A percentile compares a stretch with the other conserved stretches of the same genome.
Conservation (phyloP, 306 rosid species). For the Fragaria nilgerrensis region DNA sequence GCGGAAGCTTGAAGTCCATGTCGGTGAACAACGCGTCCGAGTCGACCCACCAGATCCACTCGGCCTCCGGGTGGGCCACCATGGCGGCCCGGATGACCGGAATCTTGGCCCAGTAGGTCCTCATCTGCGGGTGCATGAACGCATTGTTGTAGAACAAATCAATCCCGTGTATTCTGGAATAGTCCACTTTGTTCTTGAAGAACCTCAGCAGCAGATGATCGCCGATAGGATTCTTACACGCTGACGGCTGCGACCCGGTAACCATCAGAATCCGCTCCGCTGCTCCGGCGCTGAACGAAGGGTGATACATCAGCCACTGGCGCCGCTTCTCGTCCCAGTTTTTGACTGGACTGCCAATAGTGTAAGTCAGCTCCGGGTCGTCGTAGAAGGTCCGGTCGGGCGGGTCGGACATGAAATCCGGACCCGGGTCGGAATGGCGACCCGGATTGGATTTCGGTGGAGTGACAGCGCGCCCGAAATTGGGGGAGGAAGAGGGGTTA, state of each 20-base stretch:
- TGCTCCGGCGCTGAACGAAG: slow-evolving; percentile 42
- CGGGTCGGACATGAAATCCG: slow-evolving; percentile 39
- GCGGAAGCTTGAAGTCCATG: slow-evolving; percentile 74
- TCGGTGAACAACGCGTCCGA: slow-evolving; percentile 87
- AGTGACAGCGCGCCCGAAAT: not conserved
- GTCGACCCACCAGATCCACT: slow-evolving; percentile 99
- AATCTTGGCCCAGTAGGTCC: slow-evolving; percentile 72
- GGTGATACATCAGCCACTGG: slow-evolving; percentile 61
- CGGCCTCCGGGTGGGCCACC: slow-evolving; percentile 91
- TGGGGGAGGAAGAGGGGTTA: slow-evolving; percentile 18
- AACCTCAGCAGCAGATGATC: slow-evolving; percentile 60
- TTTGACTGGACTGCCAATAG: slow-evolving; percentile 43
- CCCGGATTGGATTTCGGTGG: not conserved
- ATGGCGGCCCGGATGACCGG: slow-evolving; percentile 73
- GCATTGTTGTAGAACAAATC: slow-evolving; percentile 74
- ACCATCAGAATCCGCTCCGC: slow-evolving; percentile 36
- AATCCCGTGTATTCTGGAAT: slow-evolving; percentile 67
- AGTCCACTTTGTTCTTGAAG: slow-evolving; percentile 86
- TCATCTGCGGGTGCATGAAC: slow-evolving; percentile 61
- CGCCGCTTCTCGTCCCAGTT: slow-evolving; percentile 72
- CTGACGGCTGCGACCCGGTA: slow-evolving; percentile 75
- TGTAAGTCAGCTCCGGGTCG: slow-evolving; percentile 56
- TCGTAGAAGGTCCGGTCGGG: slow-evolving; percentile 58
- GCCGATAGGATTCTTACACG: slow-evolving; percentile 72
- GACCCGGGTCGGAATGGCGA: not conserved